phyloP scores from a whole-genome alignment of 2,329 filamentous ascomycete species.

The Nannizzia gypsea region DNA sequence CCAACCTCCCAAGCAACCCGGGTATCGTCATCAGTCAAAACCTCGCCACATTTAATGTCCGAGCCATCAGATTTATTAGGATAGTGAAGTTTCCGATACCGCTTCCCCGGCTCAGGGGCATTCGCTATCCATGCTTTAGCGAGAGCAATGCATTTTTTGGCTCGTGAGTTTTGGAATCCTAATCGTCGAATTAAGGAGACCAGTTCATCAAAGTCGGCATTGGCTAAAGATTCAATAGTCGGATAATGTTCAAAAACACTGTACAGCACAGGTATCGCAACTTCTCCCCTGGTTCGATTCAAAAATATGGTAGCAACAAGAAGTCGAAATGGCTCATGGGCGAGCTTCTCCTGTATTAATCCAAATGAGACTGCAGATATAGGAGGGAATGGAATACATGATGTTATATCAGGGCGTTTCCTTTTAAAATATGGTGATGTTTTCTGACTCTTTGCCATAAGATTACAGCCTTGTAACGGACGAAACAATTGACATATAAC shows the following conservation, averaged over 20 bases:
- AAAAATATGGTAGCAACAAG: conserved; percentile 75
- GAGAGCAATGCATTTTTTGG: conserved; percentile 55
- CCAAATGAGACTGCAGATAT: conserved; percentile 56
- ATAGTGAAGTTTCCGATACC: conserved; percentile 48
- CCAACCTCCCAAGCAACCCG: conserved; percentile 67
- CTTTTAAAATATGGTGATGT: conserved; percentile 35
- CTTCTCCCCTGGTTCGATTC: conserved; percentile 62
- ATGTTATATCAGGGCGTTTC: conserved; percentile 24
- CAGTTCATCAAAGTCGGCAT: conserved; percentile 46
- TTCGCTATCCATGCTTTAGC: conserved; percentile 55
- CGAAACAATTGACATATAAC: neutral
- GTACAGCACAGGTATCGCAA: conserved; percentile 66
- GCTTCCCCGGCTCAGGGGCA: conserved; percentile 48
- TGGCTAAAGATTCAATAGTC: conserved; percentile 50
- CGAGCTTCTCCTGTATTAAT: conserved; percentile 71
- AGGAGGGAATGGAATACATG: conserved; percentile 51
- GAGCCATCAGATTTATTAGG: conserved; percentile 40
- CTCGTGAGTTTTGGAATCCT: conserved; percentile 58
- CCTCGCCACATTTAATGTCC: conserved; percentile 38
- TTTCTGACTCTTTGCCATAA: neutral
- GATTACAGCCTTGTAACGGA: neutral
- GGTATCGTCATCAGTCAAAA: conserved; percentile 38
- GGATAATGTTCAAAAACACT: conserved; percentile 57
- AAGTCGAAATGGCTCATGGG: conserved; percentile 63
- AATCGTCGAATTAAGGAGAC: conserved; percentile 54